Conservation (phyloP, 176 grass and related monocot species). For the Oryza rufipogon region DNA sequence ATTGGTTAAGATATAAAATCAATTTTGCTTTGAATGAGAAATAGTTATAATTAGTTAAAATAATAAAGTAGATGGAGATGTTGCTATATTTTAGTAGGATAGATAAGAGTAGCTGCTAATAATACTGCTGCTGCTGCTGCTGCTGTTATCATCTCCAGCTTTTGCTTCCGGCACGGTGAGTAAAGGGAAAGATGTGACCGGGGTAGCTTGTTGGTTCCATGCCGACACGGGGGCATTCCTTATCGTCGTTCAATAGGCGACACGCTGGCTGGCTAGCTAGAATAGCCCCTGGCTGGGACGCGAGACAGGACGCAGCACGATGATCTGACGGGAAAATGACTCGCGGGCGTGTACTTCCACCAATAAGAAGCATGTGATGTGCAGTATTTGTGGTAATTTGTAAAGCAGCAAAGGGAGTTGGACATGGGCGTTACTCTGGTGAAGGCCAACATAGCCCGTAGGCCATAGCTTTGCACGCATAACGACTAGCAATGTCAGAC, state of each 20-base stretch:
- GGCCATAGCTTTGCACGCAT: neutral
- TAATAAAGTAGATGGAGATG: no score
- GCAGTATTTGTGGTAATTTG: neutral
- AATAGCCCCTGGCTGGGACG: neutral
- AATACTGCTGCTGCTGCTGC: neutral
- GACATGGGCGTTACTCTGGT: neutral
- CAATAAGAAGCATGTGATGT: neutral
- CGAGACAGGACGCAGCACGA: conserved; percentile 1
- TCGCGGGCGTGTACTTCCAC: neutral
- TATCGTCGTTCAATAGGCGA: neutral
- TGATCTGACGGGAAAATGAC: conserved; percentile 11
- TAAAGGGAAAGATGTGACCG: conserved; percentile 21
- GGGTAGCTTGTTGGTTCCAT: conserved; percentile 12
- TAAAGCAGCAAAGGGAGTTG: neutral
- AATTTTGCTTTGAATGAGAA: no score
- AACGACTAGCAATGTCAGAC: neutral
- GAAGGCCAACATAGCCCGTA: neutral
- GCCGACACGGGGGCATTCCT: conserved; percentile 25
- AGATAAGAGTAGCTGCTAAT: no score
- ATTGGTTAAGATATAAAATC: no score
- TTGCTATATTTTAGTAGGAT: no score
- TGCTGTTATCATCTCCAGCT: neutral
- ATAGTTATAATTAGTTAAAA: no score
- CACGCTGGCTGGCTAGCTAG: conserved; percentile 19
- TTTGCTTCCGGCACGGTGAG: neutral